These are phyloP conservation scores for Verbena officinalis DNA, from an alignment of 257 asterid species.

Conservation along the genomic window DNA sequence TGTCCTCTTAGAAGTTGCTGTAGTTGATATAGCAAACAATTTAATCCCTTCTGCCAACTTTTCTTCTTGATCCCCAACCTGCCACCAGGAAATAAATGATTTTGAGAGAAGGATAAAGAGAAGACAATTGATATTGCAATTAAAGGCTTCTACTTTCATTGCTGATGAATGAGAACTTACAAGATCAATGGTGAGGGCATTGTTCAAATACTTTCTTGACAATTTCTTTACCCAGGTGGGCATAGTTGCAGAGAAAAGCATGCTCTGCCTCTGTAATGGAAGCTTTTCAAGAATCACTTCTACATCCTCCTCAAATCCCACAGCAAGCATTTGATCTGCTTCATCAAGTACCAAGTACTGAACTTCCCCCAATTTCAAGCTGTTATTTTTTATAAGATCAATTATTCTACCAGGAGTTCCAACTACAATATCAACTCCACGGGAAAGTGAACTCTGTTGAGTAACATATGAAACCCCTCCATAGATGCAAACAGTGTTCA, in stretches of 20 bases:
- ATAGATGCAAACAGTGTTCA: conserved; percentile 61
- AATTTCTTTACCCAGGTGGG: conserved; percentile 95
- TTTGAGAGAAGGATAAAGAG: not conserved
- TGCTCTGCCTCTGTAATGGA: conserved; percentile 87
- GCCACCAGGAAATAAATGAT: conserved; percentile 9
- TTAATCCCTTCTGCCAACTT: conserved; percentile 89
- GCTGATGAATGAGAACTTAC: conserved; percentile 41
- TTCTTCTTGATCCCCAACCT: conserved; percentile 84
- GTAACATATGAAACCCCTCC: conserved; percentile 88
- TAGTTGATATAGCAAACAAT: conserved; percentile 65
- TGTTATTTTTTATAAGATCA: conserved; percentile 71
- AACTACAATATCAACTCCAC: conserved; percentile 92
- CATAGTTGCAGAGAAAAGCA: conserved; percentile 99
- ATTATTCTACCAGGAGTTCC: conserved; percentile 99
- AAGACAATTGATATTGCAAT: not conserved
- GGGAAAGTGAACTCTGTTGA: conserved; percentile 79
- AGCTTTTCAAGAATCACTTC: conserved; percentile 74
- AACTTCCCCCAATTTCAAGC: conserved; percentile 81
- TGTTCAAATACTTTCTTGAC: conserved; percentile 71
- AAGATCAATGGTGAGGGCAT: conserved; percentile 88
- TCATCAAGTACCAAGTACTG: conserved; percentile 91
- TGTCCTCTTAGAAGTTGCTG: conserved; percentile 65
- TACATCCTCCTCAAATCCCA: conserved; percentile 97
- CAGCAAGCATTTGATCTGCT: conserved; percentile 99
- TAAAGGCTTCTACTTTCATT: conserved; percentile 1